phyloP scores from a whole-genome alignment of 2,329 filamentous ascomycete genomes.

The Epichloe baconii region DNA sequence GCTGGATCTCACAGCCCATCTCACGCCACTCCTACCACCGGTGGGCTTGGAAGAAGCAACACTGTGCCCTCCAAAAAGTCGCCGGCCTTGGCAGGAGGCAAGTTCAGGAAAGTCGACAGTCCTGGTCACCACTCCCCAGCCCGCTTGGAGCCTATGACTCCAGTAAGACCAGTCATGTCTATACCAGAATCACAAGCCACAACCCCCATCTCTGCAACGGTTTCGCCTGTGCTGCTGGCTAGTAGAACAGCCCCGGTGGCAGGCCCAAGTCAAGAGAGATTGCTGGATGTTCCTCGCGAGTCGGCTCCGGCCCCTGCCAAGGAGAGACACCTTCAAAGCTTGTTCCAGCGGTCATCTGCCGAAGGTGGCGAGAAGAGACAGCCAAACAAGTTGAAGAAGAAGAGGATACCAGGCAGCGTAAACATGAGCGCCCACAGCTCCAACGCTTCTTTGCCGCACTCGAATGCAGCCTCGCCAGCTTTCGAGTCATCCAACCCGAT shows the following conservation, averaged over 20 bases:
- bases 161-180: slow-evolving; percentile 15
- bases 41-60: slow-evolving; percentile 58
- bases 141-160: slow-evolving; percentile 25
- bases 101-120: slow-evolving; percentile 40
- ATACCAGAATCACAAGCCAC: slow-evolving; percentile 8
- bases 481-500: slow-evolving; percentile 33
- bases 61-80: slow-evolving; percentile 87
- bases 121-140: slow-evolving; percentile 19
- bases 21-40: slow-evolving; percentile 38
- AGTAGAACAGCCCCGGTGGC: slow-evolving; percentile 18
- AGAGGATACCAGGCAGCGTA: slow-evolving; percentile 58
- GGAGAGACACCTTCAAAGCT: slow-evolving; percentile 53
- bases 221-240: slow-evolving; percentile 14
- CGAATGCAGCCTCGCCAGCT: slow-evolving; percentile 32
- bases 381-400: slow-evolving; percentile 89
- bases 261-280: slow-evolving; percentile 36
- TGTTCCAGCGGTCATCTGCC: slow-evolving; percentile 59
- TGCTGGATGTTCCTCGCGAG: slow-evolving; percentile 29
- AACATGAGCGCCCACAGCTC: slow-evolving; percentile 89
- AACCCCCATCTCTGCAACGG: slow-evolving; percentile 16
- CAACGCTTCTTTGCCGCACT: slow-evolving; percentile 52
- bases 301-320: slow-evolving; percentile 45
- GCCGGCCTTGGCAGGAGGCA: slow-evolving; percentile 52
- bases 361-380: slow-evolving; percentile 50
- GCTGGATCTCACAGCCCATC: slow-evolving; percentile 56